Conservation (phyloP, 2,329 filamentous ascomycete genomes). For the Fusarium mexicanum region DNA sequence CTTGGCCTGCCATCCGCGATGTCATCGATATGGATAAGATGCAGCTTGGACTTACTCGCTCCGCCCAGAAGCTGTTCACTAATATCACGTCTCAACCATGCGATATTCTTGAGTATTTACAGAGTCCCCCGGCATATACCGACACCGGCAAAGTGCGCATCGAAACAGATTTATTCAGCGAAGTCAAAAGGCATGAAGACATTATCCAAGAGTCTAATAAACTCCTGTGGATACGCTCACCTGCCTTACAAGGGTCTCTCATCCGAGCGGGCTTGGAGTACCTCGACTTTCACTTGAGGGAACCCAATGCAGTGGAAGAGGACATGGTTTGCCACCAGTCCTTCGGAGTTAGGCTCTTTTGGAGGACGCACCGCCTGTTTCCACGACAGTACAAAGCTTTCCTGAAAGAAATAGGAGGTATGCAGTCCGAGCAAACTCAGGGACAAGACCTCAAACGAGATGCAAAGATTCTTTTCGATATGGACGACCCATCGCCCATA, state of each 20-base stretch:
- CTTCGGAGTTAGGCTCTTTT: conserved; percentile 14
- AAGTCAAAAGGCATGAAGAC: conserved; percentile 7
- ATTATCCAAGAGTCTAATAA: conserved; percentile 13
- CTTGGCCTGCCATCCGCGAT: conserved; percentile 28
- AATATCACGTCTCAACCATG: conserved; percentile 17
- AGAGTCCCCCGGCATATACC: conserved; percentile 17
- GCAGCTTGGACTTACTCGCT: conserved; percentile 5
- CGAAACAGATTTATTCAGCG: conserved; percentile 5
- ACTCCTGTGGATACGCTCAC: conserved; percentile 22
- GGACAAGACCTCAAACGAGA: not conserved
- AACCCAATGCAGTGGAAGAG: not conserved
- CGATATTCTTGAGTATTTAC: conserved; percentile 22
- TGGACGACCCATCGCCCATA: not conserved
- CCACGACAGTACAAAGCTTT: conserved; percentile 11
- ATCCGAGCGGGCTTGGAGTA: conserved; percentile 7
- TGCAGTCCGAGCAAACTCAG: not conserved
- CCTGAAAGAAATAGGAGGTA: not conserved
- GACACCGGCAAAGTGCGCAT: not conserved
- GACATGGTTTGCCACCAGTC: not conserved
- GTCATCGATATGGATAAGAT: conserved; percentile 15
- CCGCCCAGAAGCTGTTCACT: conserved; percentile 20
- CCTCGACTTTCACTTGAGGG: conserved; percentile 4
- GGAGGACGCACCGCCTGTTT: conserved; percentile 16
- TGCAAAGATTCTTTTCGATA: not conserved
- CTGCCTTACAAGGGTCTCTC: conserved; percentile 6